These are phyloP conservation scores for Eucalyptus cloeziana DNA, from an alignment of 345 rosid species.

Conservation along the genomic window DNA sequence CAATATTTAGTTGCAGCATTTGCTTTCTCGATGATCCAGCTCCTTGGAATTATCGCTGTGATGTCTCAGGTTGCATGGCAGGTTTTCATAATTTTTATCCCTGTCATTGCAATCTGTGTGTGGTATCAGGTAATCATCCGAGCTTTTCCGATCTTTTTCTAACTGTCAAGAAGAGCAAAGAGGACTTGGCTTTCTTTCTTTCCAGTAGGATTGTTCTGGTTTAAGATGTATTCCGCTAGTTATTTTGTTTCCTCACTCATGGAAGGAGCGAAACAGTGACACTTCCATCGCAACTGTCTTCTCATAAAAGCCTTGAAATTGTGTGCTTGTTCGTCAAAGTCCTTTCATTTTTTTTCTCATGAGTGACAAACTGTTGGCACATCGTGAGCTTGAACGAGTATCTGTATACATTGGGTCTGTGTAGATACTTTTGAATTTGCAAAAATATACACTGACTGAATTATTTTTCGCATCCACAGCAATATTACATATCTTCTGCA, in stretches of 20 bases:
- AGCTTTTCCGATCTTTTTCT: neutral
- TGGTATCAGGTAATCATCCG: constrained; percentile 65
- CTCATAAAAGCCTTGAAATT: neutral
- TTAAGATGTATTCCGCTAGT: neutral
- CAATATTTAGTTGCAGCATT: constrained; percentile 28
- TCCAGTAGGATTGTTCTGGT: neutral
- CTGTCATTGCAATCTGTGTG: constrained; percentile 44
- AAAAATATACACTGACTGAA: neutral
- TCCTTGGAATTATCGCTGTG: constrained; percentile 59
- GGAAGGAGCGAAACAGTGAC: neutral
- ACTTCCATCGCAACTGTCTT: neutral
- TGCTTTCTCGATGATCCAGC: constrained; percentile 45
- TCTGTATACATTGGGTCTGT: neutral
- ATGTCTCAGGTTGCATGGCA: constrained; percentile 89
- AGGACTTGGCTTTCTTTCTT: neutral
- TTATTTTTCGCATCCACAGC: constrained; percentile 12
- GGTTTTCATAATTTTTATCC: constrained; percentile 61
- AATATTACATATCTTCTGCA: constrained; percentile 57
- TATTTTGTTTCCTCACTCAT: neutral
- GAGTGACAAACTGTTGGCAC: neutral
- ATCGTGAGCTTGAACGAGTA: neutral
- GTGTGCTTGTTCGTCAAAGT: neutral
- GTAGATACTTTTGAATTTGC: neutral
- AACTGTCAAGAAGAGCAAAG: neutral
- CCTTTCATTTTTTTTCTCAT: neutral